Evolutionary conservation across 441 rosid genomes (phyloP).

Genomic region (Viola pubescens): DNA sequence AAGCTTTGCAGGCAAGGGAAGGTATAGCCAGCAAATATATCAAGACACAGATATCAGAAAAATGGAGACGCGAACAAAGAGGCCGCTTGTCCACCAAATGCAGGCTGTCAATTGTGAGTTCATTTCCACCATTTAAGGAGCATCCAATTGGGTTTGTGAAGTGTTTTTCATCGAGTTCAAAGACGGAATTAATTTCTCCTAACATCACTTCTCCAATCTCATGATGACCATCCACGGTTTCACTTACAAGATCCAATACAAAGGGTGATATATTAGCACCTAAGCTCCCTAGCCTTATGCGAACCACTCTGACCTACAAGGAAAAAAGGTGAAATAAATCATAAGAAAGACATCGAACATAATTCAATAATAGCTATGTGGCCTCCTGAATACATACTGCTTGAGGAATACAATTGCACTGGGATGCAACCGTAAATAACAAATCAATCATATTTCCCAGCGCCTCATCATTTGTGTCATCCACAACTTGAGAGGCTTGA

Average conservation of each 20-base stretch:
- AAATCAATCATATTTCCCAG: conserved; percentile 59
- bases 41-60: conserved; percentile 66
- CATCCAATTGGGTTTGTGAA: conserved; percentile 29
- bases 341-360: neutral
- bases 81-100: conserved; percentile 37
- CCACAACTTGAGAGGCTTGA: conserved; percentile 49
- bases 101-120: conserved; percentile 30
- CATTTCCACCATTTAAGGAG: conserved; percentile 43
- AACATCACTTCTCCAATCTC: conserved; percentile 60
- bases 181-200: conserved; percentile 53
- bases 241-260: conserved; percentile 61
- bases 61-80: conserved; percentile 30
- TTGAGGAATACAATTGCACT: conserved; percentile 65
- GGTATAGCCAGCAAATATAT: conserved; percentile 68
- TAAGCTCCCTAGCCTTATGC: conserved; percentile 52
- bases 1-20: conserved; percentile 58
- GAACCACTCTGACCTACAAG: conserved; percentile 55
- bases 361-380: neutral
- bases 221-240: conserved; percentile 51
- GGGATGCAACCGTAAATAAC: conserved; percentile 61
- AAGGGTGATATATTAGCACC: conserved; percentile 56
- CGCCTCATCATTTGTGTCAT: conserved; percentile 50
- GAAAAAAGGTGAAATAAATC: conserved; percentile 13
- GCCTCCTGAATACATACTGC: conserved; percentile 40
- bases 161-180: conserved; percentile 39